Evolutionary conservation across 2,329 filamentous ascomycete species (phyloP).

Genomic region (Xylariaceae sp.): DNA sequence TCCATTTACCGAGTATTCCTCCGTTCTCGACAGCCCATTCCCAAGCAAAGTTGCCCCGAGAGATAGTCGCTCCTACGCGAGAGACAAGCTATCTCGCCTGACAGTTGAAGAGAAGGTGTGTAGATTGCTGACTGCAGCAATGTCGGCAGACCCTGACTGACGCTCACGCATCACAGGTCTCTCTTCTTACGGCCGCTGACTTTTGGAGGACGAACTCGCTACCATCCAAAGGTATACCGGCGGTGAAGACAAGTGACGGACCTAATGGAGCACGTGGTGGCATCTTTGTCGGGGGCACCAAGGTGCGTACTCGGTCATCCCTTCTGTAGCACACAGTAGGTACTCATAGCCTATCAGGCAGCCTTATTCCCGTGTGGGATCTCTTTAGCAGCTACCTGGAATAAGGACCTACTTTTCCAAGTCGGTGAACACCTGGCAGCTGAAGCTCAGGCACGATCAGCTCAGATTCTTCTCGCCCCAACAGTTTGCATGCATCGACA

Average conservation of each 20-base stretch:
- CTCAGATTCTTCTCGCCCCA: slow-evolving; percentile 70
- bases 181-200: slow-evolving; percentile 59
- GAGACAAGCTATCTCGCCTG: slow-evolving; percentile 50
- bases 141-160: slow-evolving; percentile 1
- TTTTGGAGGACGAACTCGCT: slow-evolving; percentile 70
- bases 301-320: slow-evolving; percentile 38
- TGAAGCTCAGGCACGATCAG: slow-evolving; percentile 70
- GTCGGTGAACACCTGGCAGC: slow-evolving; percentile 69
- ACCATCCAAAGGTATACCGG: slow-evolving; percentile 60
- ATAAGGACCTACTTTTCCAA: slow-evolving; percentile 65
- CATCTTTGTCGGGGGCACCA: slow-evolving; percentile 65
- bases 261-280: slow-evolving; percentile 69
- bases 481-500: slow-evolving; percentile 81
- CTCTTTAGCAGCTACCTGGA: slow-evolving; percentile 77
- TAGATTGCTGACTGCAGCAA: not conserved
- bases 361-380: slow-evolving; percentile 78
- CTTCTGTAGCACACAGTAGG: not conserved
- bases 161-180: slow-evolving; percentile 42
- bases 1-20: slow-evolving; percentile 49
- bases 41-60: slow-evolving; percentile 35
- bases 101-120: slow-evolving; percentile 58
- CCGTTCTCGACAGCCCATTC: slow-evolving; percentile 41
- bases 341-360: slow-evolving; percentile 44
- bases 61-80: slow-evolving; percentile 41
- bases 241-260: slow-evolving; percentile 66